Conservation (phyloP, 2,329 filamentous ascomycete species). For the Sarocladium oryzae region DNA sequence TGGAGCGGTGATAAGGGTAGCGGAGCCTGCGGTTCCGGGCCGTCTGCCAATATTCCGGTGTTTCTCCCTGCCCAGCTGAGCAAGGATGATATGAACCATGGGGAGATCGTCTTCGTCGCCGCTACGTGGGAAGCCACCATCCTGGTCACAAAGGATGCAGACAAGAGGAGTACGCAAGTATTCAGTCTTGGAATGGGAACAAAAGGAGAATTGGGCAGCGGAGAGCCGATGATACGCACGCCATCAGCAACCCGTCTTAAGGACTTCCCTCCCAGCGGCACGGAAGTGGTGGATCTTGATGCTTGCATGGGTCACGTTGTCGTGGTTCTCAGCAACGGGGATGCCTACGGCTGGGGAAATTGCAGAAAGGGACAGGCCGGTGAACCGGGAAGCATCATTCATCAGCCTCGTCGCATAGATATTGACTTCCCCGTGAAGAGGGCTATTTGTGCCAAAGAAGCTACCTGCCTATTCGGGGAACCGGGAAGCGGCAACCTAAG, state of each 20-base stretch:
- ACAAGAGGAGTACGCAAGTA: constrained; percentile 40
- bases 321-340: constrained; percentile 65
- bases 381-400: constrained; percentile 43
- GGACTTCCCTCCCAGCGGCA: constrained; percentile 56
- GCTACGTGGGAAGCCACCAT: constrained; percentile 76
- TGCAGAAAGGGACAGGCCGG: constrained; percentile 82
- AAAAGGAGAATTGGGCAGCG: constrained; percentile 68
- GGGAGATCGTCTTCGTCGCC: constrained; percentile 40
- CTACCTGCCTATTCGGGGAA: constrained; percentile 65
- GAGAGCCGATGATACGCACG: constrained; percentile 42
- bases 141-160: constrained; percentile 43
- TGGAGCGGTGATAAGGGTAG: constrained; percentile 55
- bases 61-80: constrained; percentile 35
- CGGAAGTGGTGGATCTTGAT: constrained; percentile 56
- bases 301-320: constrained; percentile 76
- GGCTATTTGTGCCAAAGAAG: constrained; percentile 77
- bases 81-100: constrained; percentile 22
- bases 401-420: constrained; percentile 55
- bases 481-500: constrained; percentile 50
- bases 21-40: constrained; percentile 47
- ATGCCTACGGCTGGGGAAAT: constrained; percentile 83
- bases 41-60: constrained; percentile 23
- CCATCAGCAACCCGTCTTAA: constrained; percentile 42
- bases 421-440: constrained; percentile 56
- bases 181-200: constrained; percentile 59